These are phyloP conservation scores for Diutina siamensis DNA, from an alignment of 1,139 yeast species.

Conservation along the genomic window DNA sequence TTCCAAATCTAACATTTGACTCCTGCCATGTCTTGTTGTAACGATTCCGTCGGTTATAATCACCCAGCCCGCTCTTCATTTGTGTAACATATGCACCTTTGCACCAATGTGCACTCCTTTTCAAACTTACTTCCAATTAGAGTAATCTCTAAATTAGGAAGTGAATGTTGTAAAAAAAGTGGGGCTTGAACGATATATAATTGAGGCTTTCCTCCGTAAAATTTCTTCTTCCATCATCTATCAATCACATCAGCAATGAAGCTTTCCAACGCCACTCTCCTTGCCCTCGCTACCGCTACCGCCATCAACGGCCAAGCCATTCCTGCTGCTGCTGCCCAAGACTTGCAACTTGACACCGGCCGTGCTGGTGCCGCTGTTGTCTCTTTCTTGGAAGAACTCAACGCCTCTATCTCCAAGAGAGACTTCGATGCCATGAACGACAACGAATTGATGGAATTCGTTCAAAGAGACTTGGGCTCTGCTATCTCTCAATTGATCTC, in stretches of 20 bases:
- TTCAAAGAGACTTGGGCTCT: constrained; percentile 26
- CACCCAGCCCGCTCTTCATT: too few species aligned
- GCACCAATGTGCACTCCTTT: not conserved
- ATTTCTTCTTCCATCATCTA: not conserved
- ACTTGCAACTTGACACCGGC: not conserved
- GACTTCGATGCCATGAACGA: constrained; percentile 18
- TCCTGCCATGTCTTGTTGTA: too few species aligned
- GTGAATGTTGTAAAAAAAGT: too few species aligned
- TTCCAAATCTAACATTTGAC: too few species aligned
- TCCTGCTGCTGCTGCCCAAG: constrained; percentile 10
- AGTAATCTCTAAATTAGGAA: not conserved
- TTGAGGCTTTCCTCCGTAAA: not conserved
- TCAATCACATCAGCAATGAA: constrained; percentile 19
- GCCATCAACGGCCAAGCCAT: constrained; percentile 17
- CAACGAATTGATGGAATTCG: constrained; percentile 18
- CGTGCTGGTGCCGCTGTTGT: constrained; percentile 19
- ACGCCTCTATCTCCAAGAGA: constrained; percentile 24
- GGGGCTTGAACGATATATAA: not conserved
- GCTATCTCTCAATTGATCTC: constrained; percentile 26
- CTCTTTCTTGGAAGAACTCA: constrained; percentile 23
- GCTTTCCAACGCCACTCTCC: constrained; percentile 30
- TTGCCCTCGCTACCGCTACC: constrained; percentile 31
- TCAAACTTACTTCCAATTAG: not conserved
- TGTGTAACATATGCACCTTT: too few species aligned
- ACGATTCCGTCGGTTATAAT: too few species aligned